Base-by-base conservation (phyloP, 2,329 filamentous ascomycete species). In the Cytospora piceicola region DNA sequence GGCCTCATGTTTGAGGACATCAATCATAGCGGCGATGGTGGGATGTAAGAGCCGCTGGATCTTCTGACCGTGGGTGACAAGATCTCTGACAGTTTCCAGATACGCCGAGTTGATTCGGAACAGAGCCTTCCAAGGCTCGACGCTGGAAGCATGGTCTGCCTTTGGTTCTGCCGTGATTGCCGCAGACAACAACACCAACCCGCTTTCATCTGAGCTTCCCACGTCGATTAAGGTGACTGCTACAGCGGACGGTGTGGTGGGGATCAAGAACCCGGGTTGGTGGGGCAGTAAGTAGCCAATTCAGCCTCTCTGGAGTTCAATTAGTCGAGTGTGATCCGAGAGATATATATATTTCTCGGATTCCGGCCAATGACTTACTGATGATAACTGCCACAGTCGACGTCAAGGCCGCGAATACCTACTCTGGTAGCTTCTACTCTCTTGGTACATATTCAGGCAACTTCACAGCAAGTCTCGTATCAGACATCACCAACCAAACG, bases 71-170 rank as follows among this genome's bases (percentile, higher is more conserved):
- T 11, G n/a, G 24, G 14, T 11, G n/a, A 20, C 32, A 9, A 9
- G 9, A 12, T 24, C 29, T 42, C 53, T 58, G 27, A 53, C 29
- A 29, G 42, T 24, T 20, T 15, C 22, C 22, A 66, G 64, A 68
- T 92, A 92, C 73, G 89, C 87, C 58, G 89, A 92, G 72, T 75
- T 92, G 64, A 84, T 92, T 64, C 84, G 83, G 60, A 92, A 92
- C 75, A 83, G 88, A 58, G 90, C 88, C 14, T 91, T 92, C 72
- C 90, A 92, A 74, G 78, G 78, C 62, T 75, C 77, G 49, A 79
- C 77, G 4, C 76, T 86, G 2, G 75, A 76, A n/a, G 79, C 75
- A 20, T 85, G 82, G 81, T 74, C 73, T 20, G 68, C 81, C 1
- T 68, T 83, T 58, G 79, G 80, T 59, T 77, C 74, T 32, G 79